A percentile compares a stretch with the other conserved stretches of the same genome.
phyloP scores from a whole-genome alignment of 2,329 filamentous ascomycete species.

The Fusarium lyarnte region DNA sequence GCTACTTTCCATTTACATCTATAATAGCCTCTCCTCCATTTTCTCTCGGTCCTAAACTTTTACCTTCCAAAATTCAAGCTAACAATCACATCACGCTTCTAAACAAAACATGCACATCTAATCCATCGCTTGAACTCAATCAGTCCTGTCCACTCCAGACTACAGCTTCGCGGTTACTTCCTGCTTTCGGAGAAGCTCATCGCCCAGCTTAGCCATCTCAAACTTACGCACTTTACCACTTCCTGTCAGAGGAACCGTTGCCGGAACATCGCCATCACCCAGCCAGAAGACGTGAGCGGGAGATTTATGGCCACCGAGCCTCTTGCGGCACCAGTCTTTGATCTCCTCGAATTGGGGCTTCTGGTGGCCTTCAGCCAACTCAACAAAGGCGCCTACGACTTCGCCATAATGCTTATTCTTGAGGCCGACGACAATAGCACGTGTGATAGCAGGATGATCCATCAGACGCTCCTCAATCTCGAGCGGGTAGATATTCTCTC shows the following conservation, averaged over 20 bases:
- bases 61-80: neutral
- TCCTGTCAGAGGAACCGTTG: conserved; percentile 70
- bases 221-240: conserved; percentile 78
- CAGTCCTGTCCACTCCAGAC: neutral
- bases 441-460: conserved; percentile 67
- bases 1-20: neutral
- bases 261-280: conserved; percentile 67
- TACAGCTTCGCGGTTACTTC: conserved; percentile 59
- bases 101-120: neutral
- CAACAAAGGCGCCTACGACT: conserved; percentile 74
- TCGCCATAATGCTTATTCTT: conserved; percentile 78
- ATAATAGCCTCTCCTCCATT: neutral
- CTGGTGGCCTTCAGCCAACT: conserved; percentile 47
- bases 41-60: neutral
- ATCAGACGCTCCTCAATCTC: conserved; percentile 80
- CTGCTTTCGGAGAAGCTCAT: conserved; percentile 62
- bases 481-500: conserved; percentile 78
- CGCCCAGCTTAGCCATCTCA: conserved; percentile 66
- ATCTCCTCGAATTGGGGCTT: conserved; percentile 63
- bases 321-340: conserved; percentile 69
- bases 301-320: conserved; percentile 73
- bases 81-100: neutral
- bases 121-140: neutral
- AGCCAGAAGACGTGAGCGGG: conserved; percentile 81
- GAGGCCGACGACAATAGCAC: conserved; percentile 76